Conservation (phyloP, 768 basidiomycete species). For the Harrya chromipes region DNA sequence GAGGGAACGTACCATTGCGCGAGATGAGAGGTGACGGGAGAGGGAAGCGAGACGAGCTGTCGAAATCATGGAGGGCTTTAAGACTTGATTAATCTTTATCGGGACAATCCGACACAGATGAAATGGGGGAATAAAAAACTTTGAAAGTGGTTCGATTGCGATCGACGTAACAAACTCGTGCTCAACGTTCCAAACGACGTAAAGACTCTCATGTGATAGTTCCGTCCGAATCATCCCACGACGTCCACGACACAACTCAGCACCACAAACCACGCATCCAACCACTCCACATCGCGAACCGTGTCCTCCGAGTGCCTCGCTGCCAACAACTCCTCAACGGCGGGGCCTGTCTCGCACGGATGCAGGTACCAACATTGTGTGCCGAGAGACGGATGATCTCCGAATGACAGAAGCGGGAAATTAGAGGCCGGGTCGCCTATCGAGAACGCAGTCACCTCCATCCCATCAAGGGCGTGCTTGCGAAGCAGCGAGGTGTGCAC, state of each 20-base stretch:
- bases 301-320: constrained; percentile 33
- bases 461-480: constrained; percentile 39
- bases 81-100: constrained; percentile 13
- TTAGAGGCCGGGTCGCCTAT: constrained; percentile 47
- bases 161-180: not conserved
- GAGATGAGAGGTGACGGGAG: constrained; percentile 36
- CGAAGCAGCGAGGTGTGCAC: constrained; percentile 60
- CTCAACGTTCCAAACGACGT: too few relatives aligned
- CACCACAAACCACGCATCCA: constrained; percentile 79
- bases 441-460: constrained; percentile 51
- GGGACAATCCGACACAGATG: constrained; percentile 20
- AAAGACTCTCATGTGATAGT: too few relatives aligned
- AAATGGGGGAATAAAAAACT: not conserved
- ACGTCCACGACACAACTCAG: constrained; percentile 63
- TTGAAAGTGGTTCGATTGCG: not conserved
- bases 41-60: constrained; percentile 39
- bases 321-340: constrained; percentile 65
- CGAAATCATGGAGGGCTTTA: constrained; percentile 39
- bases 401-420: constrained; percentile 81
- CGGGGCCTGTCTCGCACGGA: constrained; percentile 72
- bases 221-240: constrained; percentile 18
- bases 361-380: constrained; percentile 83
- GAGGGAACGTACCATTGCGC: constrained; percentile 48
- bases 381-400: constrained; percentile 79
- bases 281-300: constrained; percentile 36